phyloP scores from a whole-genome alignment of 805 yeast species.

The Starmerella powellii region DNA sequence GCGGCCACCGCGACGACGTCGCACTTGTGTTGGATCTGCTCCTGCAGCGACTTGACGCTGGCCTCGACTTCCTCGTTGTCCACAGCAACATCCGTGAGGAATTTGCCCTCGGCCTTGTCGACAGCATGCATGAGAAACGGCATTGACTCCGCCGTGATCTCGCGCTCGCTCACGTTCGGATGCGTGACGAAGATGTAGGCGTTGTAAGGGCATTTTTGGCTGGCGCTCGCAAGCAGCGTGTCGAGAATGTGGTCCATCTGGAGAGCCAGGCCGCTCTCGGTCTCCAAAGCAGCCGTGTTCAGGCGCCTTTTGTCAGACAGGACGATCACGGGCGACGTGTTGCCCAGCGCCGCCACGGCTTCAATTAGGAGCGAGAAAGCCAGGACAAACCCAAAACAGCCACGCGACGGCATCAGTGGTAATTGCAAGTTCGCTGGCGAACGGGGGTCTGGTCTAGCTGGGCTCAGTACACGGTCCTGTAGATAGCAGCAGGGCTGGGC shows the following conservation, averaged over 20 bases:
- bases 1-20: slow-evolving; percentile 38
- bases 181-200: slow-evolving; percentile 45
- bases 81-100: slow-evolving; percentile 6
- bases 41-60: slow-evolving; percentile 4
- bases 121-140: slow-evolving; percentile 22
- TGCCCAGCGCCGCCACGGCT: slow-evolving; percentile 12
- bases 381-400: background rate
- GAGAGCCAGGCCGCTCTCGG: background rate
- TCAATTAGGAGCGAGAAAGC: background rate
- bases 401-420: background rate
- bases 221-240: slow-evolving; percentile 12
- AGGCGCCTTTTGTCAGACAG: slow-evolving; percentile 11
- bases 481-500: too few relatives aligned
- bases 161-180: slow-evolving; percentile 41
- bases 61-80: slow-evolving; percentile 4
- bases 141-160: slow-evolving; percentile 27
- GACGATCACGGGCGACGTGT: slow-evolving; percentile 19
- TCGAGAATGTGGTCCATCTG: slow-evolving; percentile 7
- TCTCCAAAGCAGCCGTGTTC: background rate
- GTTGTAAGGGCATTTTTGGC: slow-evolving; percentile 38
- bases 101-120: slow-evolving; percentile 19
- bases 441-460: too few relatives aligned
- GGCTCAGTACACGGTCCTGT: too few relatives aligned
- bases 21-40: slow-evolving; percentile 35
- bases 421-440: too few relatives aligned